Evolutionary conservation across 352 stramenopile genomes (phyloP).

Genomic region (Globisporangium abappressorium): DNA sequence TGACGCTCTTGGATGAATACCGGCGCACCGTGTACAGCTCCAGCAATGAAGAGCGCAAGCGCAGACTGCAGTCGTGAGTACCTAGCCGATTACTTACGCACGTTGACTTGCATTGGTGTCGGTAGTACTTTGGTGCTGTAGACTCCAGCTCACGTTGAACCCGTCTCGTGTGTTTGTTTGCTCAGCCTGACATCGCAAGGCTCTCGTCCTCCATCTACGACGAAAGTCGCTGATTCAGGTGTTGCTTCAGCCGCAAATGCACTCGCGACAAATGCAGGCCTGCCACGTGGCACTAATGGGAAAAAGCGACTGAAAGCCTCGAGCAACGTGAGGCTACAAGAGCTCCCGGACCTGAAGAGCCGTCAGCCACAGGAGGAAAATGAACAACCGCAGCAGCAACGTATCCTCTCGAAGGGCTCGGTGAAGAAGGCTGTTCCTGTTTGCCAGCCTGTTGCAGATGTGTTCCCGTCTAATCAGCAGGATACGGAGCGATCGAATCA

Average conservation of each 20-base stretch:
- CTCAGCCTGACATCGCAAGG: constrained; percentile 8
- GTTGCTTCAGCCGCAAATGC: neutral
- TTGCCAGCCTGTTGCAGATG: neutral
- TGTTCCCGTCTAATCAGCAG: constrained; percentile 30
- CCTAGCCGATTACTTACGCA: neutral
- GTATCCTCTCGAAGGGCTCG: neutral
- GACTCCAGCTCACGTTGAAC: neutral
- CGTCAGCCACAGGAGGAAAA: constrained; percentile 8
- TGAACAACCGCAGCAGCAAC: neutral
- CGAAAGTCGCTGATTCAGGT: neutral
- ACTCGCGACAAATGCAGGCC: neutral
- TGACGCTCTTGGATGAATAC: constrained; percentile 72
- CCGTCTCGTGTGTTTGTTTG: neutral
- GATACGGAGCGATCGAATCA: constrained; percentile 13
- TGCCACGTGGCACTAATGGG: neutral
- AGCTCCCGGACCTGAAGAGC: constrained; percentile 14
- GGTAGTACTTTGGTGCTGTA: neutral
- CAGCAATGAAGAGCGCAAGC: constrained; percentile 26
- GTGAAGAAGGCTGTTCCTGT: neutral
- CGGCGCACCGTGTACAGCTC: constrained; percentile 42
- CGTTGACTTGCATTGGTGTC: neutral
- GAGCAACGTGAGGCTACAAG: constrained; percentile 25
- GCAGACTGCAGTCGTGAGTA: constrained; percentile 43
- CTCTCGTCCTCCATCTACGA: constrained; percentile 6
- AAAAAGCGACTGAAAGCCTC: constrained; percentile 14